These are phyloP conservation scores for Poa pratensis DNA, from an alignment of 176 grass and related monocot species.

Conservation along the genomic window DNA sequence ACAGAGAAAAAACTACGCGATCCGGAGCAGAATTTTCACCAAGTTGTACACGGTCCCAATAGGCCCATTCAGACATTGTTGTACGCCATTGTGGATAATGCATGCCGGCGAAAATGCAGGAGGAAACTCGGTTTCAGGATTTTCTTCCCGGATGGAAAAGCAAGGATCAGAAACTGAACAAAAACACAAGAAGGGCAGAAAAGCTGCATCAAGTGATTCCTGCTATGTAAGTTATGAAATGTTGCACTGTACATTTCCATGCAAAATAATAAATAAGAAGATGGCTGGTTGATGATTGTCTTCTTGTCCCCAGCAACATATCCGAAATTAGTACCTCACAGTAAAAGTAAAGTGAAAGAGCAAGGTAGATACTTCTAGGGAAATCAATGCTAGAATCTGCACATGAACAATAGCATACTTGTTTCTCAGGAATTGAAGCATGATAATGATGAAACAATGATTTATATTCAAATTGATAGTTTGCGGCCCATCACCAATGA, in stretches of 20 bases:
- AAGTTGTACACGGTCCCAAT: too few relatives aligned
- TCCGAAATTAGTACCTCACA: not conserved
- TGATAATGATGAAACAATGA: not conserved
- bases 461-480: conserved; percentile 36
- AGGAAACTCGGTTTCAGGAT: too few relatives aligned
- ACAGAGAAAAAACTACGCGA: too few relatives aligned
- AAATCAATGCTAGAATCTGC: too few relatives aligned
- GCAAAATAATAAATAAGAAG: not conserved
- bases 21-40: too few relatives aligned
- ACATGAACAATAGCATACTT: not conserved
- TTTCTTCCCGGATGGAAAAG: too few relatives aligned
- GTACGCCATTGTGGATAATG: too few relatives aligned
- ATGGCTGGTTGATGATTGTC: not conserved
- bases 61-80: too few relatives aligned
- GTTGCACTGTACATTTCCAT: not conserved
- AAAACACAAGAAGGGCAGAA: too few relatives aligned
- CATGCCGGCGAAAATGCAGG: too few relatives aligned
- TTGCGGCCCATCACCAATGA: not conserved
- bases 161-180: too few relatives aligned
- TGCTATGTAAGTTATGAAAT: not conserved
- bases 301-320: not conserved
- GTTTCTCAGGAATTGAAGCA: not conserved
- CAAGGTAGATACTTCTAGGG: too few relatives aligned
- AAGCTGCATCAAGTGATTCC: not conserved
- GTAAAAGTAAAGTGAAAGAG: not conserved